phyloP scores from a whole-genome alignment of 2,329 filamentous ascomycete species.

The Chaetomium strumarium region DNA sequence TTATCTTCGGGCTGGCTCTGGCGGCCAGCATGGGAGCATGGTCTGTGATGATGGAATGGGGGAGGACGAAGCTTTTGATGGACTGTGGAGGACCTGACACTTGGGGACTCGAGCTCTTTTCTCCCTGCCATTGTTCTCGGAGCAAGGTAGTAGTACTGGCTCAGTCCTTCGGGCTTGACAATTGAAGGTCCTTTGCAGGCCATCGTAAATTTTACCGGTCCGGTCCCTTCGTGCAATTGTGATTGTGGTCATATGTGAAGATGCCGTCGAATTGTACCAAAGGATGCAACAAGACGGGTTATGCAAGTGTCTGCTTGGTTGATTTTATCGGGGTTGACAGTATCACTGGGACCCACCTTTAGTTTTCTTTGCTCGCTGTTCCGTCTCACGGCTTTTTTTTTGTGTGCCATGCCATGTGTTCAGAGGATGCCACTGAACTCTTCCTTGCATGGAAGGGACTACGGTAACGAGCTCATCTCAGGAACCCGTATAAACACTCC shows the following conservation, averaged over 20 bases:
- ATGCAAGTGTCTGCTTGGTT: not conserved
- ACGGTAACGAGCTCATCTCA: not conserved
- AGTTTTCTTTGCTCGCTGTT: not conserved
- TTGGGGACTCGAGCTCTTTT: not conserved
- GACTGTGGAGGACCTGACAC: slow-evolving; percentile 12
- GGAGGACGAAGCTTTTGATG: slow-evolving; percentile 16
- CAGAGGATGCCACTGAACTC: not conserved
- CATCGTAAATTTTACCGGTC: slow-evolving; percentile 14
- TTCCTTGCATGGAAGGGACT: not conserved
- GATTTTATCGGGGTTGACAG: too few relatives aligned
- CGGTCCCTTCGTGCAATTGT: not conserved
- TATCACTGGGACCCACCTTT: not conserved
- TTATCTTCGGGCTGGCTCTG: slow-evolving; percentile 12
- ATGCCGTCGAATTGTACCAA: not conserved
- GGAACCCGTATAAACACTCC: too few relatives aligned
- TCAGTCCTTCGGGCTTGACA: slow-evolving; percentile 16
- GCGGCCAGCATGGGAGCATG: not conserved
- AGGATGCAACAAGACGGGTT: not conserved
- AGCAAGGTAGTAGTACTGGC: not conserved
- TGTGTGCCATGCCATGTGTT: not conserved
- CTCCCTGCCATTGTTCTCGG: not conserved
- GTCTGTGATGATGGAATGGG: slow-evolving; percentile 14
- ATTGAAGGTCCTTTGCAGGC: slow-evolving; percentile 21
- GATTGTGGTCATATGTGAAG: not conserved
- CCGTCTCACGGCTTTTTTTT: not conserved